Evolutionary conservation across 495 filamentous ascomycete species (phyloP), one percentile per base, ranked within the genome.

Genomic region (Aspergillus nanangensis): DNA sequence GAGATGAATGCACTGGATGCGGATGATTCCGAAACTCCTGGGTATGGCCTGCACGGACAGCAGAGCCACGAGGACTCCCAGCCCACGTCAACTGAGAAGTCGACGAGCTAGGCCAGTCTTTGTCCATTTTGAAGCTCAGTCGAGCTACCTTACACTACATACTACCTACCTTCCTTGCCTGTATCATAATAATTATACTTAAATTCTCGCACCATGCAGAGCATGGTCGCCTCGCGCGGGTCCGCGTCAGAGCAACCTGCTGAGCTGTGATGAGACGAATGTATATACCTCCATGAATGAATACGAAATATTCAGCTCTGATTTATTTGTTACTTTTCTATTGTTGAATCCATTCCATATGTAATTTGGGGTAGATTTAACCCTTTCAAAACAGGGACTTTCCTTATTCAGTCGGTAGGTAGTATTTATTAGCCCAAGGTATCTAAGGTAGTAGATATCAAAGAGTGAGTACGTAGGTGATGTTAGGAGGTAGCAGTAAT

Each of bases 1-100:
- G 59, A 62, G 22, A 66, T 76, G 72, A 76, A 75, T 29, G 68
- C 65, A 1, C 60, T 78, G 1, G 73, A 76, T 18, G 55, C 55
- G 5, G 47, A 57, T 8, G 55, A 53, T 38, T 37, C 50, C 14
- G 55, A 53, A 36, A 56, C 37, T 15, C 38, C 55, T 19, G 25
- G 32, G 5, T 18, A 39, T 20, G 37, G n/a, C n/a, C n/a, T 20
- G 27, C 41, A 34, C 19, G 20, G 34, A 8, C 7, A 37, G 19
- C 34, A 47, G 38, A 47, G 47, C 31, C 36, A 47, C 24, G 44
- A 38, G n/a, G 21, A 33, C 23, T 37, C 31, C 17, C 9, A n/a
- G 2, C 11, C 13, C 2, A 37, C 2, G 8, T 15, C 3, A 18
- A 5, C 2, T 8, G 17, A 37, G 8, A n/a, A 8, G 17, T 15